phyloP scores from a whole-genome alignment of 345 rosid species.

The Physaria fendleri region DNA sequence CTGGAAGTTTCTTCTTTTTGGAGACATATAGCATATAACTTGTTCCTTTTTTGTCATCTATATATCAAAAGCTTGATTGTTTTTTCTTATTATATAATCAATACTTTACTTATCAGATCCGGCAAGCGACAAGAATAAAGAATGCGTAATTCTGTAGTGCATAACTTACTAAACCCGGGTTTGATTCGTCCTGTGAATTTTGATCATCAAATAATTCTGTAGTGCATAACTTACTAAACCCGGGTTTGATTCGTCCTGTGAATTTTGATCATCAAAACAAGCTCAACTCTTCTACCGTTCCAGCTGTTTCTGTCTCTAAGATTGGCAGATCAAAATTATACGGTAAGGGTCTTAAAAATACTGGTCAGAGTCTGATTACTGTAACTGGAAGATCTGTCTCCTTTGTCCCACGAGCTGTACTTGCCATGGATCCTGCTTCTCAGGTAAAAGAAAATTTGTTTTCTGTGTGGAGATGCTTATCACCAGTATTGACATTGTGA shows the following conservation, averaged over 20 bases:
- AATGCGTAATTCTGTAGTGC: conserved; percentile 64
- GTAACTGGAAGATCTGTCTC: conserved; percentile 33
- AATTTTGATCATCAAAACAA: conserved; percentile 57
- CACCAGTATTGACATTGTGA: background rate
- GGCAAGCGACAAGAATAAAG: conserved; percentile 33
- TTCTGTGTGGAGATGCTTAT: background rate
- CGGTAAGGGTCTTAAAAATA: conserved; percentile 38
- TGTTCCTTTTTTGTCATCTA: background rate
- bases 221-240: conserved; percentile 47
- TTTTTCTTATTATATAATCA: background rate
- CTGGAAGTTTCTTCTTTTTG: background rate
- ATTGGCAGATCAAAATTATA: conserved; percentile 35
- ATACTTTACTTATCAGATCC: conserved; percentile 26
- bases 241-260: conserved; percentile 52
- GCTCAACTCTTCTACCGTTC: conserved; percentile 41
- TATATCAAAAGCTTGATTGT: conserved; percentile 8
- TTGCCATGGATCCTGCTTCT: conserved; percentile 63
- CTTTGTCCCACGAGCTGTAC: conserved; percentile 52
- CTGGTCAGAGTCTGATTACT: conserved; percentile 30
- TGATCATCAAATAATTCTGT: too few relatives aligned
- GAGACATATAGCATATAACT: background rate
- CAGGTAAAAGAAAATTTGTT: conserved; percentile 37
- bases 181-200: too few relatives aligned
- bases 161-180: conserved; percentile 49
- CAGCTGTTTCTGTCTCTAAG: conserved; percentile 36